phyloP scores from a whole-genome alignment of 2,329 filamentous ascomycete species.

The Calonectria montana region DNA sequence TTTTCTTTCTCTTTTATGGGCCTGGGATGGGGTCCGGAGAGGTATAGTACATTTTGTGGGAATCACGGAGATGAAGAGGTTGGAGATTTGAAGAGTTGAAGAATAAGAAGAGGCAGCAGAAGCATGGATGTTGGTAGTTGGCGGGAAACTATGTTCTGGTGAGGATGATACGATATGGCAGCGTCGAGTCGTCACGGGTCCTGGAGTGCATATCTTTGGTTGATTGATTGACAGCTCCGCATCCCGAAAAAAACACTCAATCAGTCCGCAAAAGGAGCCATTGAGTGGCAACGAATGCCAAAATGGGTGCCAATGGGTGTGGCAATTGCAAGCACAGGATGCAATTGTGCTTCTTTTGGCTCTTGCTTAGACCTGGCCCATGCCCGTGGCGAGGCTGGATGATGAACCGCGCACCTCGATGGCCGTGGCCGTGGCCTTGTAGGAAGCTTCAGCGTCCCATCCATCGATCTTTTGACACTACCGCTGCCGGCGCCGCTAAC shows the following conservation, averaged over 20 bases:
- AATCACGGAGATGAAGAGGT: conserved; percentile 14
- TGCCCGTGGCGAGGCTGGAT: not conserved
- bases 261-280: not conserved
- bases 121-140: not conserved
- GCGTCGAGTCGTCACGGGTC: conserved; percentile 3
- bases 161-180: not conserved
- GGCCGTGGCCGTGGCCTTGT: not conserved
- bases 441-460: conserved; percentile 8
- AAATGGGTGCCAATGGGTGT: not conserved
- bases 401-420: not conserved
- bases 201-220: not conserved
- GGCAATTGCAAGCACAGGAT: not conserved
- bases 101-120: no score
- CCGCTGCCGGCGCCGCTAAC: not conserved
- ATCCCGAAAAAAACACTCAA: no score
- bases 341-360: not conserved
- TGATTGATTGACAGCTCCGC: not conserved
- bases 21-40: conserved; percentile 14
- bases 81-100: conserved; percentile 14
- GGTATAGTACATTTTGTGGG: conserved; percentile 5
- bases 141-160: not conserved
- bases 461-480: conserved; percentile 5
- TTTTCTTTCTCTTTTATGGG: no score
- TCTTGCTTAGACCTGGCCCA: not conserved
- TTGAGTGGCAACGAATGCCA: not conserved